Conservation (phyloP, 441 rosid genomes). For the Erodium trifolium region DNA sequence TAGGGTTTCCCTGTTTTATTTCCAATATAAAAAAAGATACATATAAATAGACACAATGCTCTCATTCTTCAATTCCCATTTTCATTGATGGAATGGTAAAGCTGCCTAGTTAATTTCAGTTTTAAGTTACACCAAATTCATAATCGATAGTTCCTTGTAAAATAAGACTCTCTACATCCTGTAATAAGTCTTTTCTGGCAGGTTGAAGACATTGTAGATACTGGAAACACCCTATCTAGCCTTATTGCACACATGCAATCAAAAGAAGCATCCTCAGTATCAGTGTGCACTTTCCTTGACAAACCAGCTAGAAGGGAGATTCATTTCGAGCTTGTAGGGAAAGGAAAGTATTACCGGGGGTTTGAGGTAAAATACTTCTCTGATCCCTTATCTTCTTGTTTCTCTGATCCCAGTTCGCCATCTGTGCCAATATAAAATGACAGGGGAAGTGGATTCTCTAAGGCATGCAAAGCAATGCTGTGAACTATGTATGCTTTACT, state of each 20-base stretch:
- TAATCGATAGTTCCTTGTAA: background rate
- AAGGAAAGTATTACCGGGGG: slow-evolving; percentile 72
- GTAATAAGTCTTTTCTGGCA: slow-evolving; percentile 19
- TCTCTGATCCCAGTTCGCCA: background rate
- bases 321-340: slow-evolving; percentile 49
- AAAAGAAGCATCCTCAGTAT: slow-evolving; percentile 71
- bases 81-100: background rate
- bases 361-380: slow-evolving; percentile 43
- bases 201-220: slow-evolving; percentile 96
- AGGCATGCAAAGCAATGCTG: background rate
- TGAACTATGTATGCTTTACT: background rate
- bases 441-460: background rate
- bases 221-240: slow-evolving; percentile 57
- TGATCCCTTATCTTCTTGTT: background rate
- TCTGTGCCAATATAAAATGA: background rate
- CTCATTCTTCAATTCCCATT: background rate
- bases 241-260: slow-evolving; percentile 46
- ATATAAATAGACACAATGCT: background rate
- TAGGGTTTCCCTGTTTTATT: no score
- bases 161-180: background rate
- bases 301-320: slow-evolving; percentile 64
- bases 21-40: no score
- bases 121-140: background rate
- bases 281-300: slow-evolving; percentile 73
- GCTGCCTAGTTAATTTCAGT: background rate